Base-by-base conservation (phyloP, 2,329 filamentous ascomycete species). In the Nemania diffusa region DNA sequence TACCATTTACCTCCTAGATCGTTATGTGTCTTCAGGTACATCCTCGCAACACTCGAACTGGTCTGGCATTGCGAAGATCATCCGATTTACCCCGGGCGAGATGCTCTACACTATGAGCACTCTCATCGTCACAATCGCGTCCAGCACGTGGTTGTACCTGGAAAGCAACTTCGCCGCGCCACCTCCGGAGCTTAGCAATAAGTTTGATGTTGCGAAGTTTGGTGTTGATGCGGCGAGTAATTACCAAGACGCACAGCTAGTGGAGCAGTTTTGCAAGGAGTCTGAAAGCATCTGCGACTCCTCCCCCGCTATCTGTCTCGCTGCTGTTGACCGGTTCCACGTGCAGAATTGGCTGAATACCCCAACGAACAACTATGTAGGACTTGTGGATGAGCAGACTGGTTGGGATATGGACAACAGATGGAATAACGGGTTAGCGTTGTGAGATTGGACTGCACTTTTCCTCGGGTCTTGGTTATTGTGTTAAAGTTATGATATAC, bases 61-160 rank as follows among this genome's bases (percentile, higher is more conserved):
- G 71, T 61, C 60, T 11, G 9, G 17, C 4, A 11, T 57, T 5
- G 55, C 64, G 26, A 9, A 9, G 0, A 40, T 8, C 24, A 5
- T 68, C 4, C n/a, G 44, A 3, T 58, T 70, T 37, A 34, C 55
- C 1, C 62, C 70, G 1, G 42, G 65, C 24, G 60, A 55, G 37
- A 61, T 64, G 48, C 62, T 73, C 37, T 62, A 46, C 48, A 69
- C 57, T 9, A 69, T 73, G 72, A 66, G 65, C 52, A 64, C 62
- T 3, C 50, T 72, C 2, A 66, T 72, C 34, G 57, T 65, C 1
- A 32, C 29, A 27, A 48, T 44, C 17, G 51, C 37, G 2, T 3
- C 8, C 3, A 34, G 5, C 6, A 27, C 11, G 2, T 9, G 53
- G 32, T 13, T n/a, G n/a, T n/a, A n/a, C n/a, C n/a, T n/a, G n/a